A percentile compares a stretch with the other conserved stretches of the same genome.
Evolutionary conservation across 2,329 filamentous ascomycete species (phyloP).

Genomic region (Trichophyton verrucosum): DNA sequence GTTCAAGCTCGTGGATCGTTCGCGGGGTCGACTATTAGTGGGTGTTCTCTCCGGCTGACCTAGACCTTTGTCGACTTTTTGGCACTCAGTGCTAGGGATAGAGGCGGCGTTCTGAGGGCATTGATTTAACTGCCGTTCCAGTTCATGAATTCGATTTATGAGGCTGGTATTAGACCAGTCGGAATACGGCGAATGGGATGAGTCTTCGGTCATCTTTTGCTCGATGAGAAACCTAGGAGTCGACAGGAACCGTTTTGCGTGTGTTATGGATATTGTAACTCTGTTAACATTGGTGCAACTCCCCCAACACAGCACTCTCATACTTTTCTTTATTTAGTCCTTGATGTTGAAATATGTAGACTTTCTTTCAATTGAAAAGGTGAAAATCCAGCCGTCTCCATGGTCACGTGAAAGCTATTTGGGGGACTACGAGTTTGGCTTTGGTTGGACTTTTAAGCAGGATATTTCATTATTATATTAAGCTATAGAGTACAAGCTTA

Average conservation of each 20-base stretch:
- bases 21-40: not conserved
- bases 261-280: not conserved
- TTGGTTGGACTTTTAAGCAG: too few species aligned
- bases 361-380: too few species aligned
- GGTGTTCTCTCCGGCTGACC: conserved; percentile 1
- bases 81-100: conserved; percentile 27
- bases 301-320: not conserved
- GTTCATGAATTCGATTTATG: conserved; percentile 51
- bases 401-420: too few species aligned
- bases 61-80: not conserved
- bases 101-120: conserved; percentile 11
- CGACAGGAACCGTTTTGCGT: not conserved
- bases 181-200: conserved; percentile 35
- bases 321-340: not conserved
- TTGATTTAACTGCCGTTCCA: conserved; percentile 54
- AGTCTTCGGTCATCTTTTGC: not conserved
- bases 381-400: too few species aligned
- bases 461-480: too few species aligned
- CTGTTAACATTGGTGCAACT: not conserved
- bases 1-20: conserved; percentile 15
- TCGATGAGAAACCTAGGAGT: not conserved
- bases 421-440: too few species aligned
- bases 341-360: not conserved
- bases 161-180: conserved; percentile 58
- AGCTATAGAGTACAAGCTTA: too few species aligned